Conservation (phyloP, 257 asterid genomes). For the Nicotiana sylvestris region DNA sequence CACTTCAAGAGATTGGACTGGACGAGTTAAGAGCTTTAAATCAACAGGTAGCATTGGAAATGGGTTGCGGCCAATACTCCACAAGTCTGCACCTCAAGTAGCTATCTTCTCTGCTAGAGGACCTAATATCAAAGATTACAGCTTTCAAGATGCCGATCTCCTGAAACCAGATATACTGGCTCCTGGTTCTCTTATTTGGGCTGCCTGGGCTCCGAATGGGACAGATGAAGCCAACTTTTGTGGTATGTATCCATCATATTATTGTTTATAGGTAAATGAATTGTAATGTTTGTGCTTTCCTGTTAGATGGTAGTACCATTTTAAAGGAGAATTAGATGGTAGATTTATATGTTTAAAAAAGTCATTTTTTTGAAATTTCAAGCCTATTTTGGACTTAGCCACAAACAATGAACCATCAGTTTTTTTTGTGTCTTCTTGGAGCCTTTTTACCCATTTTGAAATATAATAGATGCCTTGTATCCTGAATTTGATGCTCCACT, state of each 20-base stretch:
- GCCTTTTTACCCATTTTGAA: neutral
- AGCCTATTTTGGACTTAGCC: neutral
- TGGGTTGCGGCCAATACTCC: conserved; percentile 78
- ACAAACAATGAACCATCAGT: neutral
- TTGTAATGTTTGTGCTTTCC: neutral
- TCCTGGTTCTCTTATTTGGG: conserved; percentile 98
- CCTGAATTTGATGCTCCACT: conserved; percentile 7
- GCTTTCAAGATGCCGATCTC: conserved; percentile 92
- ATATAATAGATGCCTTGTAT: neutral
- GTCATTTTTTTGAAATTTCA: neutral
- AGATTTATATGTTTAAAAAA: neutral
- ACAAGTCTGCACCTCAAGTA: conserved; percentile 95
- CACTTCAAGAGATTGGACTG: conserved; percentile 91
- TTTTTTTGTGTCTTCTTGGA: neutral
- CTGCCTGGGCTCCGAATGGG: conserved; percentile 98
- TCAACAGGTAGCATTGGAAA: conserved; percentile 85
- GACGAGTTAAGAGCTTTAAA: conserved; percentile 84
- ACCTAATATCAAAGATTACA: conserved; percentile 89
- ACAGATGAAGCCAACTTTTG: conserved; percentile 85
- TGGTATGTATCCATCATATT: conserved; percentile 37
- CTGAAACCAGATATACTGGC: conserved; percentile 97
- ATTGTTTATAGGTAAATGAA: conserved; percentile 7
- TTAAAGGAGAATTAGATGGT: neutral
- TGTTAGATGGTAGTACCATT: neutral
- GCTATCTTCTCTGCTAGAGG: conserved; percentile 97